These are phyloP conservation scores for Lasiodiplodia sp. DNA, from an alignment of 2,329 filamentous ascomycete species.

Conservation along the genomic window DNA sequence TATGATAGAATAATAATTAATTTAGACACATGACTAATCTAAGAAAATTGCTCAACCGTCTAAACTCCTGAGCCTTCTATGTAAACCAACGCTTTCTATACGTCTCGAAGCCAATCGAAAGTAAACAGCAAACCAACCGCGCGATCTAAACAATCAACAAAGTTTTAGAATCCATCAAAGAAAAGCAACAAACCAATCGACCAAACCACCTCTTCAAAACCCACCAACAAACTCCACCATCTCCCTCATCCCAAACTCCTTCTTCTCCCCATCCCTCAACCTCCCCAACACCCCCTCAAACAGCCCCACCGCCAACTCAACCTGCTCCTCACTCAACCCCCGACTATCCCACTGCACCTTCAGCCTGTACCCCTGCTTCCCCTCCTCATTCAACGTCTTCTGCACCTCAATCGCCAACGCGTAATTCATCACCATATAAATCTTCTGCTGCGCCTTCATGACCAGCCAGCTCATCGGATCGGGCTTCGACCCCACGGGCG, in stretches of 20 bases:
- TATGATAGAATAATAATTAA: too few species aligned
- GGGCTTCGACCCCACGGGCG: not conserved
- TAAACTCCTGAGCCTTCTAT: too few species aligned
- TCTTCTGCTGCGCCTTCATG: constrained; percentile 31
- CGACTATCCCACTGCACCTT: not conserved
- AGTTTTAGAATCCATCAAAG: too few species aligned
- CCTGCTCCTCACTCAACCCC: rapidly evolving
- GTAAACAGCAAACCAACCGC: too few species aligned
- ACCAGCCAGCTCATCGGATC: constrained; percentile 31
- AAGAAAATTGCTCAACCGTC: too few species aligned
- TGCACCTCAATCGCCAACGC: constrained; percentile 31
- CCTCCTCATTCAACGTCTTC: constrained; percentile 9
- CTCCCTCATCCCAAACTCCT: not conserved
- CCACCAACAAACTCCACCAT: not conserved
- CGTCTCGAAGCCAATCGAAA: too few species aligned
- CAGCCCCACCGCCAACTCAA: not conserved
- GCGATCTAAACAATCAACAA: too few species aligned
- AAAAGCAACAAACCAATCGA: too few species aligned
- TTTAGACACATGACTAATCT: too few species aligned
- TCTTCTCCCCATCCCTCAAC: not conserved
- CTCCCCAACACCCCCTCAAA: not conserved
- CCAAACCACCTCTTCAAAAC: too few species aligned
- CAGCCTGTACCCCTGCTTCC: not conserved
- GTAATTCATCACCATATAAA: constrained; percentile 30
- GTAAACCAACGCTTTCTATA: too few species aligned